Percentiles rank a stretch among this genome's conserved stretches.
phyloP scores from a whole-genome alignment of 768 basidiomycete genomes.

The Xerocomellus amylosporus region DNA sequence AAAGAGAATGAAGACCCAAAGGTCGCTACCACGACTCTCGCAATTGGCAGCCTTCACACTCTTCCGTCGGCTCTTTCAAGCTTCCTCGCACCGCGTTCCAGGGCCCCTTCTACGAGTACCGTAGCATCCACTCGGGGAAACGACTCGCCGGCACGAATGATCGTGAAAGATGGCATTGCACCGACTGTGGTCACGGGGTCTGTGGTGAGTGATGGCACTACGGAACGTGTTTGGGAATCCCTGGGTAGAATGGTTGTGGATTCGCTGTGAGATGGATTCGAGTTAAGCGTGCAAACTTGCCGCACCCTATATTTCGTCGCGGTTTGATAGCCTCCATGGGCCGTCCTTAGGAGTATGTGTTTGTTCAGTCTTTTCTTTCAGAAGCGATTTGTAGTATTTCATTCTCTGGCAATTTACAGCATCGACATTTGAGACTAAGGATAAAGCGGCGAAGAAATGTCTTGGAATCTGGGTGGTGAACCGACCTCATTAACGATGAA shows the following conservation, averaged over 20 bases:
- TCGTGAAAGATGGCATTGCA: neutral
- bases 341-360: neutral
- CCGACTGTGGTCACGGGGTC: neutral
- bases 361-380: neutral
- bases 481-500: neutral
- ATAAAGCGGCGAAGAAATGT: too few species aligned
- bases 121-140: constrained; percentile 7
- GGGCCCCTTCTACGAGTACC: constrained; percentile 25
- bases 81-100: constrained; percentile 16
- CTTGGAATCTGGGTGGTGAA: too few species aligned
- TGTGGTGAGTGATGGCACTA: neutral
- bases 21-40: neutral
- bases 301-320: neutral
- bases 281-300: neutral
- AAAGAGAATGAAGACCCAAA: constrained; percentile 4
- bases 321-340: neutral
- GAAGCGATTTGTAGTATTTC: neutral
- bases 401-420: neutral
- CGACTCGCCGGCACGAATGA: neutral
- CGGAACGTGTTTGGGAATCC: constrained; percentile 18
- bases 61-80: constrained; percentile 8
- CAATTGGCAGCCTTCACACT: neutral
- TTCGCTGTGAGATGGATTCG: neutral
- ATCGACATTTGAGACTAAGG: neutral
- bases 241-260: constrained; percentile 27